A percentile compares a stretch with the other conserved stretches of the same genome.
These are phyloP conservation scores for Fraxinus albicans DNA, from an alignment of 305 asterid genomes.

Conservation along the genomic window DNA sequence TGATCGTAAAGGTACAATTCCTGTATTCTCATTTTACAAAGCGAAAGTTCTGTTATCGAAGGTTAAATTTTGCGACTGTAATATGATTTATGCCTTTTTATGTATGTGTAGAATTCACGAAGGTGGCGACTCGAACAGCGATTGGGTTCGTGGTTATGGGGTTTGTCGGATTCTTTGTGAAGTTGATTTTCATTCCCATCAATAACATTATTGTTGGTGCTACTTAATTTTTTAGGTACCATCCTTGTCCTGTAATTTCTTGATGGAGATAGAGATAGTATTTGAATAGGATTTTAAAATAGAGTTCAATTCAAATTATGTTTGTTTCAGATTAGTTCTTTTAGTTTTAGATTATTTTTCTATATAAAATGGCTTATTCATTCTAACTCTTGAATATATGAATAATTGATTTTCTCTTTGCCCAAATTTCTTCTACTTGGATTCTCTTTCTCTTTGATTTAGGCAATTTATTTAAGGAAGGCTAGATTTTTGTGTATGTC, in stretches of 20 bases:
- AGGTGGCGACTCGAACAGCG: constrained; percentile 74
- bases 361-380: neutral
- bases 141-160: constrained; percentile 84
- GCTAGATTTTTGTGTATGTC: neutral
- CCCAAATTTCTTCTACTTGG: no score
- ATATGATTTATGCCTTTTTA: neutral
- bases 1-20: constrained; percentile 71
- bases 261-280: neutral
- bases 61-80: neutral
- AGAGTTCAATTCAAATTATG: no score
- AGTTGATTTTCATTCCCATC: constrained; percentile 75
- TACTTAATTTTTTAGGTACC: constrained; percentile 27
- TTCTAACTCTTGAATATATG: no score
- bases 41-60: neutral
- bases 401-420: no score
- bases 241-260: neutral
- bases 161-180: constrained; percentile 74
- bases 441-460: neutral
- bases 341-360: no score
- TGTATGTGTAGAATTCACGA: constrained; percentile 51
- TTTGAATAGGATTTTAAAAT: no score
- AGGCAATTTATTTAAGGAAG: neutral
- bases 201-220: constrained; percentile 79
- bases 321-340: no score
- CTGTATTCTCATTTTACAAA: neutral